phyloP scores from a whole-genome alignment of 148 eudicot species.

The Cornus controversa region DNA sequence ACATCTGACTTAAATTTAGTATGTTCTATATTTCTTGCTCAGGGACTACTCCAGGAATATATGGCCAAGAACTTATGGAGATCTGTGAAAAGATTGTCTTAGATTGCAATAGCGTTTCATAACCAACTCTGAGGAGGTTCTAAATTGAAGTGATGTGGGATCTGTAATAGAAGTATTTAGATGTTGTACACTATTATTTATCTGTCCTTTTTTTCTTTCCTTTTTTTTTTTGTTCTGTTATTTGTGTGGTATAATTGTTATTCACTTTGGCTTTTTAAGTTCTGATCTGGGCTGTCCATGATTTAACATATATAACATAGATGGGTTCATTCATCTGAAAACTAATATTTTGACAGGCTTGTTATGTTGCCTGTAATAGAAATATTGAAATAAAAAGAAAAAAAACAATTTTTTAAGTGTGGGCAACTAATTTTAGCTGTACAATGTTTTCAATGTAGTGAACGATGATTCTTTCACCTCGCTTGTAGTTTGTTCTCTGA shows the following conservation, averaged over 20 bases:
- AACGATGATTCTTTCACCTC: background rate
- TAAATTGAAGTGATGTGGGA: conserved; percentile 47
- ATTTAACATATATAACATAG: background rate
- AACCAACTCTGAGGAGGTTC: conserved; percentile 42
- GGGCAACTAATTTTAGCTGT: background rate
- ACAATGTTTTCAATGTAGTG: too few relatives aligned
- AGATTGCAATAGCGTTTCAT: conserved; percentile 27
- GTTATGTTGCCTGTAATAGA: background rate
- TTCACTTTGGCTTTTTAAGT: background rate
- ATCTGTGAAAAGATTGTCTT: conserved; percentile 49
- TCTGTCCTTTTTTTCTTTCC: background rate
- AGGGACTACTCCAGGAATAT: conserved; percentile 61
- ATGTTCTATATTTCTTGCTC: conserved; percentile 13
- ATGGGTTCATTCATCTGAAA: background rate
- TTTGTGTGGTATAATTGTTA: background rate
- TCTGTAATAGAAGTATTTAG: too few relatives aligned
- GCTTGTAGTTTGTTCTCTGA: background rate
- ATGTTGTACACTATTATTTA: background rate
- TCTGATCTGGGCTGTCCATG: too few relatives aligned
- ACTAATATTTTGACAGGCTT: background rate
- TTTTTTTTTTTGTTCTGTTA: background rate
- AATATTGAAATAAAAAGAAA: background rate
- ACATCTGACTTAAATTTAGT: background rate
- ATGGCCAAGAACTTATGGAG: conserved; percentile 63
- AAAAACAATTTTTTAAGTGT: background rate